A percentile compares a stretch with the other conserved stretches of the same genome.
Evolutionary conservation across 2,329 filamentous ascomycete genomes (phyloP).

Genomic region (Cladosporium sp.): DNA sequence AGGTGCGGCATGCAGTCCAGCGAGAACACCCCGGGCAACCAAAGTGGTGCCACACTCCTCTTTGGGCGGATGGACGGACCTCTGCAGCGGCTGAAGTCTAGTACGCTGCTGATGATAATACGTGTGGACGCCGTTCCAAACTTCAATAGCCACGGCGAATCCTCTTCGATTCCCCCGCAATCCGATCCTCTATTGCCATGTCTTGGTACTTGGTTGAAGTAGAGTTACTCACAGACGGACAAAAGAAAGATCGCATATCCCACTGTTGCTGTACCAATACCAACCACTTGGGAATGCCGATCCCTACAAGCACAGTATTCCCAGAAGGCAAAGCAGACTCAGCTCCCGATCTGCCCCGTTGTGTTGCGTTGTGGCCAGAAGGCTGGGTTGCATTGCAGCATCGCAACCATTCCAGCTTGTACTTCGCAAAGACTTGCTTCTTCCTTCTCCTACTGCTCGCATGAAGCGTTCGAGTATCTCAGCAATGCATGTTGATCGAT

Average conservation of each 20-base stretch:
- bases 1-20: background rate
- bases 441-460: background rate
- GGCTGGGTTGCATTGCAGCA: conserved; percentile 11
- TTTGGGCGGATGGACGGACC: background rate
- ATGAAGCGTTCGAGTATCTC: background rate
- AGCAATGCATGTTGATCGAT: background rate
- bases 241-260: background rate
- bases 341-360: background rate
- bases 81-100: background rate
- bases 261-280: background rate
- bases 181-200: background rate
- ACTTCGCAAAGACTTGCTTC: background rate
- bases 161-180: background rate
- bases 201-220: background rate
- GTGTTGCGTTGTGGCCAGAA: background rate
- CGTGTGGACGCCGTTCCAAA: background rate
- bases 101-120: background rate
- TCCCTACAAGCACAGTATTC: background rate
- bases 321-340: background rate
- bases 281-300: background rate
- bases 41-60: background rate
- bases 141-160: background rate
- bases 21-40: background rate
- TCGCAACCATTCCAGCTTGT: conserved; percentile 5
- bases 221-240: background rate